Base-by-base conservation (phyloP, 768 basidiomycete genomes). In the Amanita brunnescens region DNA sequence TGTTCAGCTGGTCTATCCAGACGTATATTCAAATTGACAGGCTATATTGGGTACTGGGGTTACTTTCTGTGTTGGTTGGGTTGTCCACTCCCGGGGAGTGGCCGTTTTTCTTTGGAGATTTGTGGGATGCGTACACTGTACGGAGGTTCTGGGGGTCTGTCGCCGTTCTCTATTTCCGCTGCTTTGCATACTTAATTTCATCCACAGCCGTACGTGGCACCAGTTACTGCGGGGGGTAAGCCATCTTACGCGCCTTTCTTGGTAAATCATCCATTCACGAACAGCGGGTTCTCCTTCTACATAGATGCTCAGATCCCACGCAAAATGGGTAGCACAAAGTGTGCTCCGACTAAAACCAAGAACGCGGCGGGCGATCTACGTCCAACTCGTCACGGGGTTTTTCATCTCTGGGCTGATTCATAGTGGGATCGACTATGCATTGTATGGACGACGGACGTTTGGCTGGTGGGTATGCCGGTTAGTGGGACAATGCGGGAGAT, bases 321-420 rank as follows among this genome's bases (percentile, higher is more conserved):
- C 49, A 42, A 41, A 40, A 53, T 53, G 51, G 47, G 32, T 55
- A 37, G 54, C 46, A n/a, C 23, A 41, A 20, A 32, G 40, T 29
- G 44, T 47, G 48, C 51, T 39, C 16, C 37, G 43, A 24, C 50
- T 57, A 35, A 51, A 41, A 30, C 47, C 42, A 32, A 58, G 42
- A 47, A 55, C 54, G 10, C n/a, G 13, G 14, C 38, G 39, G 6
- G 54, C 60, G 9, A 54, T 55, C 41, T 54, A 57, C n/a, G 41
- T 55, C 9, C 56, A 55, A 48, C 53, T 64, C 2, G 55, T 54
- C 26, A 56, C 53, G 16, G 63, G 61, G 6, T 72, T 72, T 58
- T 52, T 64, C 47, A 54, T 69, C 29, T 64, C 65, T 14, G 69
- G 64, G 6, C 18, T 64, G 39, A 60, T 67, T 41, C 70, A 72